A percentile compares a stretch with the other conserved stretches of the same genome.
phyloP scores from a whole-genome alignment of 768 basidiomycete species.

The Paxillus involutus region DNA sequence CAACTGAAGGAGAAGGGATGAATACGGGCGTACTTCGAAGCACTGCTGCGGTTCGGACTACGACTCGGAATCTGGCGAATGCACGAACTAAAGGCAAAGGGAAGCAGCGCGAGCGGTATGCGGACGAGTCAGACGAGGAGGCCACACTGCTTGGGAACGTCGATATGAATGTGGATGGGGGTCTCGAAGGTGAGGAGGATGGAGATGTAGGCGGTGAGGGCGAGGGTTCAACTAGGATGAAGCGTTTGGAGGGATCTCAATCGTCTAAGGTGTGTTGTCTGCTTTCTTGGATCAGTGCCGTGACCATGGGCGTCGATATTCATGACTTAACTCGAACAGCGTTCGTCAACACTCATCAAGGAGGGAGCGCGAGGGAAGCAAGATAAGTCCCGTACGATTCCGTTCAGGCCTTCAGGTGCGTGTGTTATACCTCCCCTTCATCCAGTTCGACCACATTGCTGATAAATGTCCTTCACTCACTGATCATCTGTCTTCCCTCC shows the following conservation, averaged over 20 bases:
- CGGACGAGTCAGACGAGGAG: slow-evolving; percentile 66
- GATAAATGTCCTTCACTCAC: background rate
- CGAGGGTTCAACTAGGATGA: slow-evolving; percentile 25
- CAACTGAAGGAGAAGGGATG: slow-evolving; percentile 20
- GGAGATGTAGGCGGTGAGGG: slow-evolving; percentile 35
- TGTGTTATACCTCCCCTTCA: background rate
- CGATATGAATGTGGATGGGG: slow-evolving; percentile 35
- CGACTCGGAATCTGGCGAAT: slow-evolving; percentile 12
- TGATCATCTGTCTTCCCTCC: too few relatives aligned
- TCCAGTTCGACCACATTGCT: background rate
- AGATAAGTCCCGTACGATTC: slow-evolving; percentile 76
- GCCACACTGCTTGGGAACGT: slow-evolving; percentile 46
- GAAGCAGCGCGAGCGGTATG: slow-evolving; percentile 53
- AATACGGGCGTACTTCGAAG: slow-evolving; percentile 32
- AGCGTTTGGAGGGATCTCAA: slow-evolving; percentile 26
- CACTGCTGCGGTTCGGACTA: slow-evolving; percentile 30
- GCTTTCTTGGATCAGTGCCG: background rate
- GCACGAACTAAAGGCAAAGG: slow-evolving; percentile 35
- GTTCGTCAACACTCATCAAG: slow-evolving; percentile 19
- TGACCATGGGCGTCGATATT: background rate
- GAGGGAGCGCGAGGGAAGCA: slow-evolving; percentile 33
- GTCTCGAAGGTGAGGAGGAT: slow-evolving; percentile 37
- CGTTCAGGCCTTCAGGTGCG: slow-evolving; percentile 72
- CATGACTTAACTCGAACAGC: slow-evolving; percentile 10
- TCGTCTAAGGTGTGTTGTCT: slow-evolving; percentile 13